Conservation (phyloP, 139 green algal species). For the Yamagishiella unicocca region DNA sequence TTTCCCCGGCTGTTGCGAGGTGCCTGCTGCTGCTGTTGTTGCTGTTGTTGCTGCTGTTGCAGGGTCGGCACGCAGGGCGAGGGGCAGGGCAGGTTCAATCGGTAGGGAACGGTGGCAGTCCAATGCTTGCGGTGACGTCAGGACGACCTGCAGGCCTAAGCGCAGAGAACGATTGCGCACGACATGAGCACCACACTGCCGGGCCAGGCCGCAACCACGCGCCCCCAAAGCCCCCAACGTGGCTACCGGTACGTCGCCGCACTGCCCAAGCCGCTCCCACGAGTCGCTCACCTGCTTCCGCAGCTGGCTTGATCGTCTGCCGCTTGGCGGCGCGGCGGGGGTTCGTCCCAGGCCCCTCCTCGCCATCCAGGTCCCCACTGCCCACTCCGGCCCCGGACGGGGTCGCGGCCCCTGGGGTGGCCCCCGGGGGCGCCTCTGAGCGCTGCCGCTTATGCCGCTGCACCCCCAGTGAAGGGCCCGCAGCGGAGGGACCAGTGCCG, state of each 20-base stretch:
- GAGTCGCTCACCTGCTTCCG: not conserved
- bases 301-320: not conserved
- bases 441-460: slow-evolving; percentile 1
- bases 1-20: not conserved
- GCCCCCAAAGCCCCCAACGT: not conserved
- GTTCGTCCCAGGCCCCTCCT: not conserved
- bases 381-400: not conserved
- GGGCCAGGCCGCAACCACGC: too few species aligned
- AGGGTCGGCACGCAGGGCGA: too few species aligned
- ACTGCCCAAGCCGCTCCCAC: too few species aligned
- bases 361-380: not conserved
- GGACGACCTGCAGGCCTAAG: too few species aligned
- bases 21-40: not conserved
- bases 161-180: too few species aligned
- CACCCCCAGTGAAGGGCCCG: too few species aligned
- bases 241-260: too few species aligned
- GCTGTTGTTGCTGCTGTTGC: too few species aligned
- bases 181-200: too few species aligned
- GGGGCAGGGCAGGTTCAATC: too few species aligned
- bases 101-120: too few species aligned
- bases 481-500: not conserved
- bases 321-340: not conserved
- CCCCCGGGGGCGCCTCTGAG: not conserved
- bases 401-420: not conserved
- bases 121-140: too few species aligned